Percentiles rank a stretch among this genome's conserved stretches.
phyloP scores from a whole-genome alignment of 2,329 filamentous ascomycete genomes.

The Aureobasidium lini region DNA sequence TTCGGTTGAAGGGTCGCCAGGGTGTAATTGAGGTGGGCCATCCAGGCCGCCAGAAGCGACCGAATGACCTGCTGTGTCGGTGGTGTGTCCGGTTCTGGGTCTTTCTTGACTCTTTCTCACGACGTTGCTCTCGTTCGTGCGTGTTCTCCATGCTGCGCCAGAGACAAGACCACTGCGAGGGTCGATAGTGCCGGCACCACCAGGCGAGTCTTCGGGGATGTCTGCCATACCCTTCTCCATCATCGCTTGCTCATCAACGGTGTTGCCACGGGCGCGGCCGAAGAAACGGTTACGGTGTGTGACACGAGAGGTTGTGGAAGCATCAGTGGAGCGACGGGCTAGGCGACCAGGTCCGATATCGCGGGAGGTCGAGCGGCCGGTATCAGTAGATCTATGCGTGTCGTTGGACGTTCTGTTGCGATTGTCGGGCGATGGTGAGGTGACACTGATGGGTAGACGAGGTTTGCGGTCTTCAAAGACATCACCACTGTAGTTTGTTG shows the following conservation, averaged over 20 bases:
- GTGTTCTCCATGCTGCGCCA: conserved; percentile 23
- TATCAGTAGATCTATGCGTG: conserved; percentile 19
- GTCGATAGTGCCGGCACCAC: conserved; percentile 20
- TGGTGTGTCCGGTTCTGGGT: neutral
- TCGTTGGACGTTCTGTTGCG: conserved; percentile 20
- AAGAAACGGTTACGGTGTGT: conserved; percentile 58
- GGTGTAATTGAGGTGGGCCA: neutral
- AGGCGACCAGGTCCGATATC: conserved; percentile 23
- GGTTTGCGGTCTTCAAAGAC: conserved; percentile 50
- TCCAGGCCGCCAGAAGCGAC: neutral
- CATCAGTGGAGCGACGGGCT: conserved; percentile 24
- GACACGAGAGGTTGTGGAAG: conserved; percentile 29
- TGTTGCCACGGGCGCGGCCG: conserved; percentile 31
- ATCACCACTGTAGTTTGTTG: conserved; percentile 55
- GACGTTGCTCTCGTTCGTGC: conserved; percentile 24
- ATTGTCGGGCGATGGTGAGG: conserved; percentile 26
- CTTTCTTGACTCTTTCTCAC: neutral
- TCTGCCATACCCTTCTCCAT: conserved; percentile 32
- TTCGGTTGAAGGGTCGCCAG: conserved; percentile 8
- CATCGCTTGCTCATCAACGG: conserved; percentile 22
- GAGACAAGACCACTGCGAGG: conserved; percentile 27
- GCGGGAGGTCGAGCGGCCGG: conserved; percentile 22
- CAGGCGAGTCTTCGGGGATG: conserved; percentile 26
- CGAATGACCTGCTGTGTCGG: neutral
- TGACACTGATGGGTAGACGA: conserved; percentile 34